Evolutionary conservation across 106 monocot species (phyloP).

Genomic region (Cymbidium sinense): DNA sequence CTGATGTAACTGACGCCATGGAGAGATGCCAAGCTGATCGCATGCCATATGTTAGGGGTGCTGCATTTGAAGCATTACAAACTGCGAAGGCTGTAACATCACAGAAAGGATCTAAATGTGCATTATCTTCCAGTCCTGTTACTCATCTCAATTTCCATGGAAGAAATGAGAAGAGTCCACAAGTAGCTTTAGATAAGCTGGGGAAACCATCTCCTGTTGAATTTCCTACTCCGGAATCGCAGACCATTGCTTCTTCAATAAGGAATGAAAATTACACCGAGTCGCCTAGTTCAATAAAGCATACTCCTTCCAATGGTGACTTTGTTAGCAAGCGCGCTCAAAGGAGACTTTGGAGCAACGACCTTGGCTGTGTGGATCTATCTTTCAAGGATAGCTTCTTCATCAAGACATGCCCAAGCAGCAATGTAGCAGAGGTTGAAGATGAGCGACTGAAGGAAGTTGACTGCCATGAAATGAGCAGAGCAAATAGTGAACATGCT

Average conservation of each 20-base stretch:
- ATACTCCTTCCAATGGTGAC: conserved; percentile 30
- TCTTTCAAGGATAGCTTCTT: conserved; percentile 78
- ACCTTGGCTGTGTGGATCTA: conserved; percentile 47
- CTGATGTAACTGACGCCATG: conserved; percentile 54
- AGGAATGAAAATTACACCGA: conserved; percentile 27
- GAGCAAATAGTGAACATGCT: conserved; percentile 15
- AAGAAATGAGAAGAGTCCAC: conserved; percentile 25
- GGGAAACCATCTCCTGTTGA: conserved; percentile 10
- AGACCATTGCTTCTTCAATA: conserved; percentile 55
- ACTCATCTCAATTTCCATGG: conserved; percentile 22
- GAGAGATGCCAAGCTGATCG: conserved; percentile 64
- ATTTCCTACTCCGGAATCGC: conserved; percentile 73
- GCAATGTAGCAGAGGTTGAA: conserved; percentile 4
- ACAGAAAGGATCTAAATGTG: conserved; percentile 49
- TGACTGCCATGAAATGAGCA: conserved; percentile 5
- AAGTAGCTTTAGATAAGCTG: neutral
- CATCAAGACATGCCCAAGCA: conserved; percentile 19
- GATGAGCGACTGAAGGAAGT: conserved; percentile 2
- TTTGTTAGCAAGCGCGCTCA: conserved; percentile 25
- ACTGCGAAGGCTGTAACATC: conserved; percentile 43
- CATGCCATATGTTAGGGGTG: conserved; percentile 76
- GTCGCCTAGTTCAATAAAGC: conserved; percentile 45
- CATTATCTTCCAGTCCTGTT: conserved; percentile 33
- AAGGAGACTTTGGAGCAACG: conserved; percentile 61
- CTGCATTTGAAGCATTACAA: conserved; percentile 81